phyloP scores from a whole-genome alignment of 2,329 filamentous ascomycete species.

The Aspergillus texensis region DNA sequence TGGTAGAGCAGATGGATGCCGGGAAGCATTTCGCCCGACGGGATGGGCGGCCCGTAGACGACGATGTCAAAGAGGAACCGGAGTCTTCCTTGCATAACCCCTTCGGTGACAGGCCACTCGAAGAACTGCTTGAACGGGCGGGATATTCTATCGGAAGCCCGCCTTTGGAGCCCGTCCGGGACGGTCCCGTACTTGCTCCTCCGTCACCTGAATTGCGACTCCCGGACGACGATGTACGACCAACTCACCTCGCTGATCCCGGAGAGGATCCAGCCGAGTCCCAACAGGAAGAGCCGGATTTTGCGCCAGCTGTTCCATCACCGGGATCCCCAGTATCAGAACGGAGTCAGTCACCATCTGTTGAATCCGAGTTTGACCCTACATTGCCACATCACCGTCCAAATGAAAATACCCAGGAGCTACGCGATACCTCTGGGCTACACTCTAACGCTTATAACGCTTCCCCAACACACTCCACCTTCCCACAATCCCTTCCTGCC shows the following conservation, averaged over 20 bases:
- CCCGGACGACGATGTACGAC: slow-evolving; percentile 26
- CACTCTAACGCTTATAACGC: slow-evolving; percentile 1
- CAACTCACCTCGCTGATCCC: slow-evolving; percentile 19
- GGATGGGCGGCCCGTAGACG: slow-evolving; percentile 15
- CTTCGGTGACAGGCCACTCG: slow-evolving; percentile 42
- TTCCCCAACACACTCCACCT: slow-evolving; percentile 27
- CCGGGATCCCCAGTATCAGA: slow-evolving; percentile 13
- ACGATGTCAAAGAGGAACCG: slow-evolving; percentile 32
- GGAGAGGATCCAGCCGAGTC: slow-evolving; percentile 14
- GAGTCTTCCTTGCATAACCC: slow-evolving; percentile 32
- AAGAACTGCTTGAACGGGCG: slow-evolving; percentile 46
- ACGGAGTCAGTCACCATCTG: slow-evolving; percentile 11
- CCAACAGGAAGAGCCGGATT: slow-evolving; percentile 11
- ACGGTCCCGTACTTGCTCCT: slow-evolving; percentile 28
- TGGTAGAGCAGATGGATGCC: slow-evolving; percentile 35
- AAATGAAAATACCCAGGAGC: slow-evolving; percentile 29
- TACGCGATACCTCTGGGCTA: background rate
- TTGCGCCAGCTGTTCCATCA: slow-evolving; percentile 11
- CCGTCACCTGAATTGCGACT: slow-evolving; percentile 22
- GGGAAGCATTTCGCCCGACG: slow-evolving; percentile 23
- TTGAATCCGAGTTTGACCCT: slow-evolving; percentile 37
- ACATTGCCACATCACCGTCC: slow-evolving; percentile 52
- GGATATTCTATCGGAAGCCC: slow-evolving; percentile 41
- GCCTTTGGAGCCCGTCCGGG: slow-evolving; percentile 20
- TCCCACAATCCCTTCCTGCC: slow-evolving; percentile 29